Conservation (phyloP, 1,284 basidiomycete species). For the Austroboletus novae-zelandiae region DNA sequence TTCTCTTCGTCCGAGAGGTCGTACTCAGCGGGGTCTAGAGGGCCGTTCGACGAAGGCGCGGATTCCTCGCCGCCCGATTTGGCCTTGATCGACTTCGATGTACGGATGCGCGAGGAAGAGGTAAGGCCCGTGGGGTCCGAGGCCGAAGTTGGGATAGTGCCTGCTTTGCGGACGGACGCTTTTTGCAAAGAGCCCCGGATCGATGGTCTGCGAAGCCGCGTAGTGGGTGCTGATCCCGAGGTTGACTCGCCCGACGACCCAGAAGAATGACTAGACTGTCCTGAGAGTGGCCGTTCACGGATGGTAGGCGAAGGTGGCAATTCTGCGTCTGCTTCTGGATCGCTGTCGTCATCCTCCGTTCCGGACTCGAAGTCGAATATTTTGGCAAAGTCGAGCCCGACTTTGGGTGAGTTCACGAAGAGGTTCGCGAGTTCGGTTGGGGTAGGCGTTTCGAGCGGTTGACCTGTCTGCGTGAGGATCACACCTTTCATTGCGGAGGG, state of each 20-base stretch:
- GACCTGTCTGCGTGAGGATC: slow-evolving; percentile 70
- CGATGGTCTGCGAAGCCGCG: slow-evolving; percentile 34
- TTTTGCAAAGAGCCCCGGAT: slow-evolving; percentile 22
- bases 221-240: slow-evolving; percentile 13
- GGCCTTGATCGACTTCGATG: slow-evolving; percentile 14
- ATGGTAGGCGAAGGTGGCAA: slow-evolving; percentile 32
- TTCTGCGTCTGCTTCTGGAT: slow-evolving; percentile 18
- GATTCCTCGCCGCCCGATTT: slow-evolving; percentile 4
- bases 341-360: slow-evolving; percentile 23
- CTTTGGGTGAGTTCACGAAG: slow-evolving; percentile 61
- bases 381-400: slow-evolving; percentile 68
- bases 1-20: slow-evolving; percentile 78
- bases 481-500: slow-evolving; percentile 82
- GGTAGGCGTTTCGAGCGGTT: slow-evolving; percentile 64
- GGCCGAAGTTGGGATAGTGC: slow-evolving; percentile 24
- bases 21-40: slow-evolving; percentile 41
- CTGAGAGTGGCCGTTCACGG: slow-evolving; percentile 28
- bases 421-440: slow-evolving; percentile 61
- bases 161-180: slow-evolving; percentile 15
- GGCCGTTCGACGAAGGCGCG: slow-evolving; percentile 8
- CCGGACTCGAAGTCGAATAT: slow-evolving; percentile 61
- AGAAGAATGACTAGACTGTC: slow-evolving; percentile 24
- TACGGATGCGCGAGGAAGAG: slow-evolving; percentile 11
- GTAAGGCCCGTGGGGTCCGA: slow-evolving; percentile 32
- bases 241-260: slow-evolving; percentile 20